Conservation (phyloP, 345 rosid species). For the Aquilaria yunnanensis region DNA sequence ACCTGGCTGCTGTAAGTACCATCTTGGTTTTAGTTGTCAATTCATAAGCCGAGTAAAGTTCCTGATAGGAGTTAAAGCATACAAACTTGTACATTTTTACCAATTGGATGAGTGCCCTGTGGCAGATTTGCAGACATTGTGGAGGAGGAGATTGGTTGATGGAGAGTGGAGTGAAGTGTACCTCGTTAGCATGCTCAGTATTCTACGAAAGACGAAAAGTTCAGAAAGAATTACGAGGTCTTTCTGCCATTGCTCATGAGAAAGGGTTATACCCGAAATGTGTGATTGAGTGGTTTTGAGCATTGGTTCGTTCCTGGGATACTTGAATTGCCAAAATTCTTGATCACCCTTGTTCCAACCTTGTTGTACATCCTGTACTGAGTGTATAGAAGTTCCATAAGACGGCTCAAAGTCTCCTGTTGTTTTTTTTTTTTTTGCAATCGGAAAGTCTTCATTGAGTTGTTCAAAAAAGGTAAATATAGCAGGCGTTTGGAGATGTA, state of each 20-base stretch:
- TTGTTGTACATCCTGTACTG: too few relatives aligned
- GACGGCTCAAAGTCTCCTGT: too few relatives aligned
- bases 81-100: not conserved
- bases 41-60: not conserved
- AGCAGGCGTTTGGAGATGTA: too few relatives aligned
- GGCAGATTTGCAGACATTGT: constrained; percentile 89
- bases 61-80: not conserved
- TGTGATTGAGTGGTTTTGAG: constrained; percentile 82
- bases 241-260: constrained; percentile 53
- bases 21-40: not conserved
- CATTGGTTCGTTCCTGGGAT: too few relatives aligned
- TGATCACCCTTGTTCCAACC: too few relatives aligned
- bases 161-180: constrained; percentile 83
- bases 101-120: not conserved
- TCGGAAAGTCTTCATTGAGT: too few relatives aligned
- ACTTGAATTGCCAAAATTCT: too few relatives aligned
- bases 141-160: constrained; percentile 96
- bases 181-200: constrained; percentile 80
- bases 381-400: too few relatives aligned
- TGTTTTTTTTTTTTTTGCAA: too few relatives aligned
- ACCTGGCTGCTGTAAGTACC: constrained; percentile 69
- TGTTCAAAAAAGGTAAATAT: too few relatives aligned
- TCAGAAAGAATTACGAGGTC: constrained; percentile 75
- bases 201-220: constrained; percentile 87
- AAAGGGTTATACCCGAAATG: constrained; percentile 76